Conservation (phyloP, 208 protist species). For the Tritrichomonas musculus region DNA sequence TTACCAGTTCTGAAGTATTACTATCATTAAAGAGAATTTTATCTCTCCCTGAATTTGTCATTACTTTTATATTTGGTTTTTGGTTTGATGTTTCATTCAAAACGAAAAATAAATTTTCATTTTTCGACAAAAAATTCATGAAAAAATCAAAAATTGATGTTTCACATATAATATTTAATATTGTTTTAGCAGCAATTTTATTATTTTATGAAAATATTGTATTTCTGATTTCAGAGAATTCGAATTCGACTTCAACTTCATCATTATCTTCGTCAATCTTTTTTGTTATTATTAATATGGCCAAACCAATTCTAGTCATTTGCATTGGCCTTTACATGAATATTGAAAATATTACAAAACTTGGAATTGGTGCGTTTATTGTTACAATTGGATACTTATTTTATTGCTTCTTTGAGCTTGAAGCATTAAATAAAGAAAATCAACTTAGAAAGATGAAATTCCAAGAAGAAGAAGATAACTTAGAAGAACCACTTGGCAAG, state of each 20-base stretch:
- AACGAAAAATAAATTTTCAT: no score
- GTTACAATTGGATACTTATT: not conserved
- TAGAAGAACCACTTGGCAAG: no score
- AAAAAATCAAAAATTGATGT: not conserved
- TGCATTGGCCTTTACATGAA: not conserved
- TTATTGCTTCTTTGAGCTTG: not conserved
- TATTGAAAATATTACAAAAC: not conserved
- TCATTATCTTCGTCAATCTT: slow-evolving; percentile 38
- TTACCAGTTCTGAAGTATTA: no score
- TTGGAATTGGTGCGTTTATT: not conserved
- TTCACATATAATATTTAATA: not conserved
- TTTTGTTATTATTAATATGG: slow-evolving; percentile 35
- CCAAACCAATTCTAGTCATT: slow-evolving; percentile 37
- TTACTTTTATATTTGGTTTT: not conserved
- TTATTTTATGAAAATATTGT: no score
- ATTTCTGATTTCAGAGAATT: slow-evolving; percentile 17
- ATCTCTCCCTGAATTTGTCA: not conserved
- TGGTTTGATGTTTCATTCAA: no score
- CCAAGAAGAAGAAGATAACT: not conserved
- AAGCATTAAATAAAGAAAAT: not conserved
- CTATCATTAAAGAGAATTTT: not conserved
- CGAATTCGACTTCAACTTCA: slow-evolving; percentile 12
- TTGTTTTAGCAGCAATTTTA: not conserved
- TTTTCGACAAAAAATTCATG: no score
- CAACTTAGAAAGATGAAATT: not conserved